phyloP scores from a whole-genome alignment of 129 eudicot species.

The Pulicaria dysenterica region DNA sequence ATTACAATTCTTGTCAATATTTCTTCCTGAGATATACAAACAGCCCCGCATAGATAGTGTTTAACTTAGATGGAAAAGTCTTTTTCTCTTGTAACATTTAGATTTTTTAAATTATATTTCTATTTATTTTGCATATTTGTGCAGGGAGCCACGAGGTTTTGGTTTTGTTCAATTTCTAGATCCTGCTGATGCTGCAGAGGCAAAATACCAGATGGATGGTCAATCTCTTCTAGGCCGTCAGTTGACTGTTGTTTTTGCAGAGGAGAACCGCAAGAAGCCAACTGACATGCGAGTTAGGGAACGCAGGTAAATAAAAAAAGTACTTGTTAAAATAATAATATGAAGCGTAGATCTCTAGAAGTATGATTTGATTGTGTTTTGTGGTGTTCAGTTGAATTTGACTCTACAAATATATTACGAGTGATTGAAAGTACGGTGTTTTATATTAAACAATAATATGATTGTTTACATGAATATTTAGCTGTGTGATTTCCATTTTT shows the following conservation, averaged over 20 bases:
- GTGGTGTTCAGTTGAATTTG: too few relatives aligned
- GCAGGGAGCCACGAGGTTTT: slow-evolving; percentile 86
- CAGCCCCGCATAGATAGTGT: slow-evolving; percentile 26
- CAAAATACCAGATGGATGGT: slow-evolving; percentile 86
- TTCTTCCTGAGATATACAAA: slow-evolving; percentile 26
- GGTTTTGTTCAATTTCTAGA: slow-evolving; percentile 90
- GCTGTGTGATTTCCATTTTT: slow-evolving; percentile 3
- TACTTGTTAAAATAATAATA: background rate
- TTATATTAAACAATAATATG: too few relatives aligned
- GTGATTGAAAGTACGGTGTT: too few relatives aligned
- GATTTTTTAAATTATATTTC: background rate
- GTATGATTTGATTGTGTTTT: too few relatives aligned
- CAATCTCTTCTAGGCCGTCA: slow-evolving; percentile 68
- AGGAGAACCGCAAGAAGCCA: slow-evolving; percentile 94
- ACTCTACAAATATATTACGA: too few relatives aligned
- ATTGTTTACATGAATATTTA: background rate
- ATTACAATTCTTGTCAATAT: slow-evolving; percentile 10
- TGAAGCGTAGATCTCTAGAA: too few relatives aligned
- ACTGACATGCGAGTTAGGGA: slow-evolving; percentile 79
- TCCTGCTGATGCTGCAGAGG: slow-evolving; percentile 89
- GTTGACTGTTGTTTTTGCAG: slow-evolving; percentile 92
- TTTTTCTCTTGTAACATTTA: slow-evolving; percentile 1
- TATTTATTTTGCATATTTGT: background rate
- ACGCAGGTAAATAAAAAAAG: slow-evolving; percentile 38
- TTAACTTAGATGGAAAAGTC: background rate